Evolutionary conservation across 1,139 yeast species (phyloP), one percentile per base, ranked within the genome.

Genomic region (Eremothecium sinecaudum): DNA sequence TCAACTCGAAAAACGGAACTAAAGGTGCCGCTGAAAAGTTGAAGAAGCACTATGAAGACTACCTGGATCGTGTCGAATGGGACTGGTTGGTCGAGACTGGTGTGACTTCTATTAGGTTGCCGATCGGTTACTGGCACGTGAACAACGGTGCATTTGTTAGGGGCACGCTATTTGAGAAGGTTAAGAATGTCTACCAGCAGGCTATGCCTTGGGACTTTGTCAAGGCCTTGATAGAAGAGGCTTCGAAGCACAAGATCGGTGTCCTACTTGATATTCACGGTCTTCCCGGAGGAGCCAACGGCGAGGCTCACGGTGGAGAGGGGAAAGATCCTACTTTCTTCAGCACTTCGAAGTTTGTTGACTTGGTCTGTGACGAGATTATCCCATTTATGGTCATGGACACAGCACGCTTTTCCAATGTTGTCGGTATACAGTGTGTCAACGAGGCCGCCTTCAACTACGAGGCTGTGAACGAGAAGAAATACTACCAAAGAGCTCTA

Each of bases 271-370:
- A 90, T 57, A 53, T 90, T 30, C 98, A 90, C 58, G 96, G 82
- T 0, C 58, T 90, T 18, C 97, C 96, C 2, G 86, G 83, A 9
- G 96, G 96, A 27, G 97, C 96, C 18, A 90, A 90, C 52, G 73
- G 75, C 1, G 79, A 78, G 18, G 74, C 78, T 38, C 97, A 87
- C 55, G 76, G 92, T 48, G 98, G 97, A 5, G 33, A 71, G 71
- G 9, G 78, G 64, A n/a, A 78, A 63, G 12, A 78, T 76, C 52
- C 87, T 83, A 83, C 55, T 46, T 34, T 63, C 66, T 38, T 59
- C 62, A n/a, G 51, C 53, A 32, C 56, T 60, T 28, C 75, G 70
- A 42, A 56, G 63, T 29, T 52, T 21, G 47, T 51, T 8, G 37
- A 43, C 11, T 35, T 32, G 19, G 40, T 63, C 29, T 71, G 79